Evolutionary conservation across 306 rosid genomes (phyloP).

Genomic region (Oemleria cerasiformis): DNA sequence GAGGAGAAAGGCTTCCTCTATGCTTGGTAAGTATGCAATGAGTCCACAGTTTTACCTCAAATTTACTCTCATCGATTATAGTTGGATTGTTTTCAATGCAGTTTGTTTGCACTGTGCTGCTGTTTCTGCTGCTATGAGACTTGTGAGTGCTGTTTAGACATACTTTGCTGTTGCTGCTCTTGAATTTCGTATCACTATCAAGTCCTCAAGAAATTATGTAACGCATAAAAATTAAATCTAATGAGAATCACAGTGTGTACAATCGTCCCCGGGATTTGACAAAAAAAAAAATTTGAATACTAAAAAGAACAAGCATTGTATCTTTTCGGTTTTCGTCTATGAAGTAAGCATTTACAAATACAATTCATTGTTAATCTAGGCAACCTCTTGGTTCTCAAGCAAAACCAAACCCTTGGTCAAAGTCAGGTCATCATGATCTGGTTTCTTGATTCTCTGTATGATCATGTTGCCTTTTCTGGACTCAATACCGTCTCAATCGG

Average conservation of each 20-base stretch:
- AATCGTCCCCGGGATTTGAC: no score
- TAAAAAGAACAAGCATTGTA: no score
- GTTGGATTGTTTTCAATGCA: background rate
- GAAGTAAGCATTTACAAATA: no score
- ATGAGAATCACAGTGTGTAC: no score
- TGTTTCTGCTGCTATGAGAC: conserved; percentile 37
- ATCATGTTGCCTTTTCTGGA: background rate
- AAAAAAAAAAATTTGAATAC: no score
- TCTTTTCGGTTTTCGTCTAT: no score
- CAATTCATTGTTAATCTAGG: no score
- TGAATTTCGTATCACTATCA: background rate
- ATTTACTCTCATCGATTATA: background rate
- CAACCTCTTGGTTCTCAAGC: background rate
- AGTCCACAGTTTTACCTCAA: background rate
- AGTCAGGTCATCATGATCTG: no score
- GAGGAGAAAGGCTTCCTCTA: conserved; percentile 31
- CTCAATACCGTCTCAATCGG: background rate
- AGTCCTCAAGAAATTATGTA: background rate
- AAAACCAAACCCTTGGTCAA: background rate
- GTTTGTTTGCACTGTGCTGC: conserved; percentile 30
- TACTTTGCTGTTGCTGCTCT: conserved; percentile 31
- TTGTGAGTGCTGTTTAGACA: conserved; percentile 32
- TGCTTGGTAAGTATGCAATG: conserved; percentile 25
- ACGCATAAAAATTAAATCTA: background rate
- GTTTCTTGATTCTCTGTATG: background rate